These are phyloP conservation scores for Aspergillus sp. DNA, from an alignment of 2,329 filamentous ascomycete genomes.

Conservation along the genomic window DNA sequence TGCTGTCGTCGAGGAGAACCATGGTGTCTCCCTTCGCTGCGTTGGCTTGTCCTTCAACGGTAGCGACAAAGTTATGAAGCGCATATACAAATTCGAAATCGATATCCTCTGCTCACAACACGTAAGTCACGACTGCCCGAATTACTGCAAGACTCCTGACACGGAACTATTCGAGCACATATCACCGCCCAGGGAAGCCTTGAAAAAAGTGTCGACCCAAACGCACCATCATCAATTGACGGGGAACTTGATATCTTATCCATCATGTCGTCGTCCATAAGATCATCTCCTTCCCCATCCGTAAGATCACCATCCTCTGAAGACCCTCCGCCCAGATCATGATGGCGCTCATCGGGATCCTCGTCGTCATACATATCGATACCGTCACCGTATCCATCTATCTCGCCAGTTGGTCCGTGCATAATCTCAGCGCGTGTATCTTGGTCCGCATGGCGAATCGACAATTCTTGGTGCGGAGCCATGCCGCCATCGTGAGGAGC, in stretches of 20 bases:
- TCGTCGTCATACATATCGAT: slow-evolving; percentile 27
- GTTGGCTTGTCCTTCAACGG: slow-evolving; percentile 96
- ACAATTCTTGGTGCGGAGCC: slow-evolving; percentile 77
- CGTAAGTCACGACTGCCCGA: slow-evolving; percentile 63
- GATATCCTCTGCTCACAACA: slow-evolving; percentile 79
- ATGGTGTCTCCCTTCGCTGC: slow-evolving; percentile 98
- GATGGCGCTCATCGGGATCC: slow-evolving; percentile 17
- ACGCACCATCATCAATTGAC: slow-evolving; percentile 98
- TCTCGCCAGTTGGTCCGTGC: slow-evolving; percentile 56
- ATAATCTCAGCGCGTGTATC: slow-evolving; percentile 68
- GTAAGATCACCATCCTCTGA: slow-evolving; percentile 47
- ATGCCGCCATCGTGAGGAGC: slow-evolving; percentile 49
- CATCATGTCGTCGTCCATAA: slow-evolving; percentile 89
- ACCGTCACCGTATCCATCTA: slow-evolving; percentile 24
- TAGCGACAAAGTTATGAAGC: slow-evolving; percentile 93
- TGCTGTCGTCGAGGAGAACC: slow-evolving; percentile 96
- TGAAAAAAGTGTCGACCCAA: slow-evolving; percentile 18
- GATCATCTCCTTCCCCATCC: slow-evolving; percentile 60
- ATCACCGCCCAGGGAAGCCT: not conserved
- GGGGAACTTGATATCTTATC: slow-evolving; percentile 98
- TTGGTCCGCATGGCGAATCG: slow-evolving; percentile 71
- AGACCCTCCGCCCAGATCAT: slow-evolving; percentile 18
- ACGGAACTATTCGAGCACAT: not conserved
- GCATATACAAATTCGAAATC: slow-evolving; percentile 99
- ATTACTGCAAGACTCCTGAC: not conserved